Evolutionary conservation across 495 filamentous ascomycete species (phyloP), one percentile per base, ranked within the genome.

Genomic region (Mycothermus thermophilus): DNA sequence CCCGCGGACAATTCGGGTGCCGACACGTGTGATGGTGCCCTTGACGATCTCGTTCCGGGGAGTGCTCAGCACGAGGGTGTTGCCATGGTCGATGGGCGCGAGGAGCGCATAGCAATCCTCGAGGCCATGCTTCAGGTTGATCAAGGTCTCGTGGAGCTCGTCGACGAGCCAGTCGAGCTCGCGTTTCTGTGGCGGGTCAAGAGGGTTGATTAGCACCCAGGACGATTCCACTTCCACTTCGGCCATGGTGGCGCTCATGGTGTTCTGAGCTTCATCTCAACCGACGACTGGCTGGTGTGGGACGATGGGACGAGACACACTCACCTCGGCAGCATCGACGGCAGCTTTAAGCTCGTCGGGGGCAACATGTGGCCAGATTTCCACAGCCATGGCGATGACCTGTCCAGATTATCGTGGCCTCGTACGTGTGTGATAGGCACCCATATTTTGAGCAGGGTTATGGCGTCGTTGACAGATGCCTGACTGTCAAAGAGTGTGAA

Each of bases 161-260:
- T 68, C 58, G 34, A 95, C 67, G 5, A 96, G 80, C 92, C 90
- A 96, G 55, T 77, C 62, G 18, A 95, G 67, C 60, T 97, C 90
- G 30, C 72, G 71, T 18, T 70, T 67, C 79, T 85, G 51, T 21
- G 64, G 63, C 9, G 33, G 30, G 11, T 24, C 37, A 36, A 31
- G 19, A n/a, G 40, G 14, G 22, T 47, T 44, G 35, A 58, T 51
- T 25, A 58, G 52, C 46, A 59, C 49, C 47, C 52, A 65, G 28
- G 51, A 44, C 11, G 43, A 45, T 8, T 49, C 40, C 28, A 38
- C 14, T 4, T 17, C 10, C 23, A 22, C 10, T 29, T 35, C n/a
- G n/a, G n/a, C n/a, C n/a, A n/a, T n/a, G n/a, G n/a, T n/a, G n/a
- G n/a, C n/a, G n/a, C n/a, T n/a, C 17, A 35, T 27, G 23, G 34